These are phyloP conservation scores for Rosa chinensis DNA, from an alignment of 306 rosid species.

Conservation along the genomic window DNA sequence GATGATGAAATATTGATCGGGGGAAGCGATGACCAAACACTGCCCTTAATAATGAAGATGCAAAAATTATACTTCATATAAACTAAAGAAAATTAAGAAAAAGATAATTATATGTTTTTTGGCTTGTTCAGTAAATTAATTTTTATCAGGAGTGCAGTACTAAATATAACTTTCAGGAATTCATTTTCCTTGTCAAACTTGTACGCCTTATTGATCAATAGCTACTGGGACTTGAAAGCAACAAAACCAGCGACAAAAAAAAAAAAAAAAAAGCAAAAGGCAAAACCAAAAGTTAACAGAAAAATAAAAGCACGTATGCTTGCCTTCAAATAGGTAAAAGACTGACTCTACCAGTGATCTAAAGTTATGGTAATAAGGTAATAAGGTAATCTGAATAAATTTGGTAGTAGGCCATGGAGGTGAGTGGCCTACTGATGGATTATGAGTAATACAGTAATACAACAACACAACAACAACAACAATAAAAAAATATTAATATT, in stretches of 20 bases:
- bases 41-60: slow-evolving; percentile 63
- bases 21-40: slow-evolving; percentile 98
- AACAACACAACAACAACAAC: no score
- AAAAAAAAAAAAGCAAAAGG: neutral
- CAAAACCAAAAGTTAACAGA: neutral
- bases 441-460: no score
- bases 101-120: neutral
- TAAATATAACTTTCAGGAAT: neutral
- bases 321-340: no score
- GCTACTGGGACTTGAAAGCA: neutral
- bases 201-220: neutral
- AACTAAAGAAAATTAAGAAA: neutral
- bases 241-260: neutral
- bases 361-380: neutral
- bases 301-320: no score
- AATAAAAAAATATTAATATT: no score
- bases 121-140: neutral
- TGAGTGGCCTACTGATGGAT: neutral
- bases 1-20: slow-evolving; percentile 63
- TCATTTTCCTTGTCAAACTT: neutral
- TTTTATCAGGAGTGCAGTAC: neutral
- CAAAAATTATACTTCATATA: slow-evolving; percentile 26
- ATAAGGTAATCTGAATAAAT: neutral
- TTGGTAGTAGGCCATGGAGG: neutral
- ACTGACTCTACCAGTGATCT: no score